Evolutionary conservation across 345 rosid genomes (phyloP).

Genomic region (Linum trigynum): DNA sequence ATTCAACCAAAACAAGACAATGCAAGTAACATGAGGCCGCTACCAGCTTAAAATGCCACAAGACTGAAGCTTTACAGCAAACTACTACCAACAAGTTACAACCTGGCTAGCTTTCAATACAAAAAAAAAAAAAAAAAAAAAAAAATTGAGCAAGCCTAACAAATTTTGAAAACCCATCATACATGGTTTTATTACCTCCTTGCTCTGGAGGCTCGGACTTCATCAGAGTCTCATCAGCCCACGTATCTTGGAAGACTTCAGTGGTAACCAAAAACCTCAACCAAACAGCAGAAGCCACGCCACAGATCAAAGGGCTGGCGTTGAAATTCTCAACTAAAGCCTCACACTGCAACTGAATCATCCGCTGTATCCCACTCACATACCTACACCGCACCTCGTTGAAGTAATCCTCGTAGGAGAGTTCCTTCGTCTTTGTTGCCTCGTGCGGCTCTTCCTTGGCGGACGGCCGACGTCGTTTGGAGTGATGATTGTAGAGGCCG

Average conservation of each 20-base stretch:
- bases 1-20: background rate
- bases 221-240: conserved; percentile 49
- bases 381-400: conserved; percentile 57
- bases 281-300: conserved; percentile 49
- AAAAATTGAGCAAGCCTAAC: background rate
- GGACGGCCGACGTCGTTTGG: background rate
- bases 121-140: background rate
- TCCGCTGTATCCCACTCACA: conserved; percentile 53
- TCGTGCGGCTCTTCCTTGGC: conserved; percentile 18
- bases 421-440: conserved; percentile 3
- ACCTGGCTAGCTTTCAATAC: no score
- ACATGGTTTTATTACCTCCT: conserved; percentile 12
- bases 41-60: background rate
- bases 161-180: background rate
- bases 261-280: conserved; percentile 40
- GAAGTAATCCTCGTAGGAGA: conserved; percentile 47
- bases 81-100: background rate
- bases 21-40: background rate
- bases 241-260: conserved; percentile 37
- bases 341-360: conserved; percentile 65
- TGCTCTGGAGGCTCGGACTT: conserved; percentile 41
- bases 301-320: conserved; percentile 54
- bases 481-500: background rate
- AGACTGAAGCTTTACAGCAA: background rate
- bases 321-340: conserved; percentile 51